A percentile compares a stretch with the other conserved stretches of the same genome.
These are phyloP conservation scores for Pythium dissotocum DNA, from an alignment of 352 stramenopile species.

Conservation along the genomic window DNA sequence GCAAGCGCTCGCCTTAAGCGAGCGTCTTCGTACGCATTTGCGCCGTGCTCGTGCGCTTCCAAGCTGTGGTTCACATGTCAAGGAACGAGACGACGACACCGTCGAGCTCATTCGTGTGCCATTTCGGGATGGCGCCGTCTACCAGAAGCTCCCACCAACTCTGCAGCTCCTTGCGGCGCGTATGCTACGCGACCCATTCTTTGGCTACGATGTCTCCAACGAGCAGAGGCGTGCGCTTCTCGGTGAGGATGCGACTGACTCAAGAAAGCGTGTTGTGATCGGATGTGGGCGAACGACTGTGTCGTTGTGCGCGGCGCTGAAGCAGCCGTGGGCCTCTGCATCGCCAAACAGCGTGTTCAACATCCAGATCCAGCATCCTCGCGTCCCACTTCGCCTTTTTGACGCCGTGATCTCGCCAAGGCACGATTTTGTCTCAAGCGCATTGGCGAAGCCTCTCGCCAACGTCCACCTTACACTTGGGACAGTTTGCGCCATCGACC, in stretches of 20 bases:
- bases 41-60: conserved; percentile 13
- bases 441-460: neutral
- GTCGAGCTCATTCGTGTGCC: conserved; percentile 39
- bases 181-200: conserved; percentile 41
- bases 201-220: conserved; percentile 39
- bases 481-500: conserved; percentile 39
- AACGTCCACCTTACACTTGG: conserved; percentile 56
- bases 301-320: conserved; percentile 57
- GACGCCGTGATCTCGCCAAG: conserved; percentile 59
- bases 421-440: conserved; percentile 44
- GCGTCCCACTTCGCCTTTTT: conserved; percentile 51
- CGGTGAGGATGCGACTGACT: conserved; percentile 4
- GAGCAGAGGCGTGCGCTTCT: conserved; percentile 10
- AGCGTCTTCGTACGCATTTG: conserved; percentile 30
- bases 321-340: conserved; percentile 22
- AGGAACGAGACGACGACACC: conserved; percentile 1
- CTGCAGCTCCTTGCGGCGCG: conserved; percentile 43
- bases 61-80: neutral
- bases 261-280: conserved; percentile 47
- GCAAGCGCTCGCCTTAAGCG: conserved; percentile 60
- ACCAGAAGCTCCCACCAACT: conserved; percentile 39
- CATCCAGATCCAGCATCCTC: conserved; percentile 80
- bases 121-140: conserved; percentile 26
- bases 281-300: conserved; percentile 71
- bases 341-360: conserved; percentile 41